Percentiles rank a stretch among this genome's conserved stretches.
These are phyloP conservation scores for Russula sp. DNA, from an alignment of 768 basidiomycete species.

Conservation along the genomic window DNA sequence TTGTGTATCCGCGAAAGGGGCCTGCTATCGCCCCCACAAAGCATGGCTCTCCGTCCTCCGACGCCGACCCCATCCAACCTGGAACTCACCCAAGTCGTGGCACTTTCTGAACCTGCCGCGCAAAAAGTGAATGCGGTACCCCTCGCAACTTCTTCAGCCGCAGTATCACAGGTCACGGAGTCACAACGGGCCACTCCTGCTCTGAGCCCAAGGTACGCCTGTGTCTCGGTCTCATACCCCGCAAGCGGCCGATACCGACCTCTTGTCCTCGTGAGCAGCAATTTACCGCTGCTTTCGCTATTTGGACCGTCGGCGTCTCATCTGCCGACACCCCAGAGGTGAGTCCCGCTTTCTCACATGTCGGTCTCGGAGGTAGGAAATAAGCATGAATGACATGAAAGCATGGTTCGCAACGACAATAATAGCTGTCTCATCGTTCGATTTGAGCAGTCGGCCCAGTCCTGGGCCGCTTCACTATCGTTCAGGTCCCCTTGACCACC, in stretches of 20 bases:
- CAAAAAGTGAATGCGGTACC: neutral
- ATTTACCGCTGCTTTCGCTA: conserved; percentile 10
- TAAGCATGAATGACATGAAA: neutral
- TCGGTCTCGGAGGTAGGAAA: neutral
- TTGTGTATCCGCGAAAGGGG: neutral
- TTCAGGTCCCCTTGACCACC: neutral
- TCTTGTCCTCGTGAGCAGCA: neutral
- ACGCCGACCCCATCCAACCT: neutral
- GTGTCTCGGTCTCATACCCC: too few species aligned
- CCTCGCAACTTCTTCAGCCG: neutral
- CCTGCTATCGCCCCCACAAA: neutral
- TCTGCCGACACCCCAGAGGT: conserved; percentile 32
- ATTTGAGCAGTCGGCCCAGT: neutral
- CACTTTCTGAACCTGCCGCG: neutral
- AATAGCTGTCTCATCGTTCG: neutral
- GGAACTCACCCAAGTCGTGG: neutral
- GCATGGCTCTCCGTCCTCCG: conserved; percentile 5
- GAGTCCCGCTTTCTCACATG: conserved; percentile 13
- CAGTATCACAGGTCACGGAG: neutral
- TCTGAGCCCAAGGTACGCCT: conserved; percentile 3
- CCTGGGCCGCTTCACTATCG: neutral
- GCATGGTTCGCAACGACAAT: neutral
- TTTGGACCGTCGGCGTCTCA: conserved; percentile 22
- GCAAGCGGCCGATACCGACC: neutral
- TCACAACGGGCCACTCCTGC: conserved; percentile 2